phyloP scores from a whole-genome alignment of 2,329 filamentous ascomycete genomes.

The Epichloe gansuensis region DNA sequence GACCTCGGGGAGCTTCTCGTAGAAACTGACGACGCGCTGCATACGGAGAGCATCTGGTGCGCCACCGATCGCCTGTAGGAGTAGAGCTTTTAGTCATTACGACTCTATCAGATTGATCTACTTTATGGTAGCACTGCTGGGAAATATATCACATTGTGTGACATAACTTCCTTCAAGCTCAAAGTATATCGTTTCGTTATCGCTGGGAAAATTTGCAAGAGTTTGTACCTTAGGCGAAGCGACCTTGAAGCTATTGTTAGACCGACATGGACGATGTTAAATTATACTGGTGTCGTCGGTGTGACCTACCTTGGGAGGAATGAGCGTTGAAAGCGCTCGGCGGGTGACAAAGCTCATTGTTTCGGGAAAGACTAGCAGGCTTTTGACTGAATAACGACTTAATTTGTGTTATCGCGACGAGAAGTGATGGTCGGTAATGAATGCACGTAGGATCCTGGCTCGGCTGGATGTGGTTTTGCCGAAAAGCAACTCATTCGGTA shows the following conservation, averaged over 20 bases:
- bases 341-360: constrained; percentile 89
- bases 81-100: constrained; percentile 22
- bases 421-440: constrained; percentile 22
- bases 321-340: constrained; percentile 93
- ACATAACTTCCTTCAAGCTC: background rate
- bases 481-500: constrained; percentile 41
- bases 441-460: constrained; percentile 16
- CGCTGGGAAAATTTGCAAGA: background rate
- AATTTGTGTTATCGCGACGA: constrained; percentile 21
- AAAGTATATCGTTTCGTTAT: background rate
- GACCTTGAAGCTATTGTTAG: constrained; percentile 38
- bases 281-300: background rate
- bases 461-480: constrained; percentile 16
- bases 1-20: constrained; percentile 95
- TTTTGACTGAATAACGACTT: constrained; percentile 15
- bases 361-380: constrained; percentile 21
- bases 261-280: constrained; percentile 10
- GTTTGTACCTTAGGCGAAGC: constrained; percentile 64
- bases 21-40: constrained; percentile 97
- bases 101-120: background rate
- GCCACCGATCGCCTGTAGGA: constrained; percentile 72
- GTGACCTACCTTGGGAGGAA: constrained; percentile 82
- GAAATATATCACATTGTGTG: background rate
- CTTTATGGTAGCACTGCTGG: background rate
- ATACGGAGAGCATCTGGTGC: constrained; percentile 94